Evolutionary conservation across 495 filamentous ascomycete genomes (phyloP).

Genomic region (Neurospora sp.): DNA sequence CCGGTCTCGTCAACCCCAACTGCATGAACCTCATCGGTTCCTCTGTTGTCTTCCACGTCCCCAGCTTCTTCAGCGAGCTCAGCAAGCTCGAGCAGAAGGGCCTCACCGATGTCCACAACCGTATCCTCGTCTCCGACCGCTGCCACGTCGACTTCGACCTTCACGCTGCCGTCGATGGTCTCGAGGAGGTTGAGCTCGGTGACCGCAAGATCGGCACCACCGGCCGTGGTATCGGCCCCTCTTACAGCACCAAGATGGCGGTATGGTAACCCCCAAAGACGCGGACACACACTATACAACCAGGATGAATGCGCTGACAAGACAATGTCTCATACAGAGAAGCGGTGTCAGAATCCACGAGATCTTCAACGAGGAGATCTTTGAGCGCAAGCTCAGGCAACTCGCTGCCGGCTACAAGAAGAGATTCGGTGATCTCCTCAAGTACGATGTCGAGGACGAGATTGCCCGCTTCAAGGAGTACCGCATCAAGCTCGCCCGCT

Average conservation of each 20-base stretch:
- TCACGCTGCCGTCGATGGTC: conserved; percentile 69
- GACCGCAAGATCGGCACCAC: conserved; percentile 47
- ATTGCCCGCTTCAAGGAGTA: conserved; percentile 55
- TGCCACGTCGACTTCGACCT: conserved; percentile 79
- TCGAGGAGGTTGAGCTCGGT: conserved; percentile 70
- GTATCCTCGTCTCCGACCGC: conserved; percentile 73
- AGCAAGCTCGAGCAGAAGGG: conserved; percentile 61
- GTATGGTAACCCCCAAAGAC: conserved; percentile 1
- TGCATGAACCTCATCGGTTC: conserved; percentile 80
- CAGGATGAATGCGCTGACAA: background rate
- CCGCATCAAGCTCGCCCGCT: conserved; percentile 54
- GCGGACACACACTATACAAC: too few species aligned
- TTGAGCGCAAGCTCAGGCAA: conserved; percentile 62
- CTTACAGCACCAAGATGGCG: conserved; percentile 72
- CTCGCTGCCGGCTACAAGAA: conserved; percentile 59
- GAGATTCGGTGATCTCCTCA: conserved; percentile 60
- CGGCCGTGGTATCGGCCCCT: conserved; percentile 62
- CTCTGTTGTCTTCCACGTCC: conserved; percentile 73
- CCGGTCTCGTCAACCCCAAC: conserved; percentile 63
- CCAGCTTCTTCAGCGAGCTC: conserved; percentile 76
- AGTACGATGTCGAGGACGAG: conserved; percentile 76
- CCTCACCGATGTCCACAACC: conserved; percentile 47
- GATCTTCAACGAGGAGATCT: conserved; percentile 55
- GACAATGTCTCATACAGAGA: conserved; percentile 20
- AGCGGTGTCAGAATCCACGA: conserved; percentile 67